Evolutionary conservation across 371 early-diverging fungal genomes (phyloP), one percentile per base, ranked within the genome.

Genomic region (Smittium mucronatum): DNA sequence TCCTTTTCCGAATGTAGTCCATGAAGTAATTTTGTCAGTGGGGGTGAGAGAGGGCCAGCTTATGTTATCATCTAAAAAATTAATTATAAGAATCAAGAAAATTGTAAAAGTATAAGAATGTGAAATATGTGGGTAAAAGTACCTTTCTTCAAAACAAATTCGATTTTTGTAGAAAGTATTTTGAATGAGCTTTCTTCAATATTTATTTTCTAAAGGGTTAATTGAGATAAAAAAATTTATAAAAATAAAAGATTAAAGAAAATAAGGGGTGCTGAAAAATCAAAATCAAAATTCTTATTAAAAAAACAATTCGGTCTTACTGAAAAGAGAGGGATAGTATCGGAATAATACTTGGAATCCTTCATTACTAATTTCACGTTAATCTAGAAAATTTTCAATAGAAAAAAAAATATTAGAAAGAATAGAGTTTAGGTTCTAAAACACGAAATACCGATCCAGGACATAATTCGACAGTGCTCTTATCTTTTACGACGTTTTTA

Each of bases 401-500:
- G 31, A 30, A 31, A 35, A 28, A 29, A 25, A 35, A 21, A 29
- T 26, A 61, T 57, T 2, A n/a, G 47, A 1, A 30, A 1, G 29
- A 30, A 11, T 29, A 28, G 21, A n/a, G n/a, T n/a, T n/a, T n/a
- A n/a, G n/a, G n/a, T n/a, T n/a, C n/a, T n/a, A n/a, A n/a, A n/a
- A n/a, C n/a, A n/a, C n/a, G n/a, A n/a, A n/a, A n/a, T 15, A 28
- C 47, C 21, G 5, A 11, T 47, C 21, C 21, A 5, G 47, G 47
- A 21, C 47, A 11, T 11, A 47, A 47, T 65, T 72, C 73, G 34
- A 94, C 83, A 63, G 77, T 75, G 35, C 92, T 88, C 21, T 80
- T 75, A 58, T 83, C 83, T 74, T 85, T 86, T 72, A 88, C 86
- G 21, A 84, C 83, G 72, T 94, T 91, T 78, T 95, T 96, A 21